A percentile compares a stretch with the other conserved stretches of the same genome.
Conservation (phyloP, 140 eudicot species). For the Bidens hawaiensis region DNA sequence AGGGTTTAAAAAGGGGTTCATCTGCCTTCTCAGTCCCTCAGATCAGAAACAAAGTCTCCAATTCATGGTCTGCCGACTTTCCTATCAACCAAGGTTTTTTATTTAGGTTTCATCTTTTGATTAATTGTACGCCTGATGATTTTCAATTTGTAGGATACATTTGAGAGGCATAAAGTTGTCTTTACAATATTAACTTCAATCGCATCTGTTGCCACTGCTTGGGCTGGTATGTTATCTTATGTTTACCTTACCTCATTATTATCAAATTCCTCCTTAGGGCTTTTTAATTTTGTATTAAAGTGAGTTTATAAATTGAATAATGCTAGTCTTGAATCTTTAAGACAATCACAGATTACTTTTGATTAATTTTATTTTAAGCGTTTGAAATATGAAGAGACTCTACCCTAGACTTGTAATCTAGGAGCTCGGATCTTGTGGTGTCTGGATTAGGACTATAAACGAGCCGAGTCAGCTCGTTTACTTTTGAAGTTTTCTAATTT, state of each 20-base stretch:
- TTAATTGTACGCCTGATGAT: conserved; percentile 3
- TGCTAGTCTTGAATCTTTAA: background rate
- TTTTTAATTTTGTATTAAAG: background rate
- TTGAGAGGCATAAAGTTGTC: conserved; percentile 90
- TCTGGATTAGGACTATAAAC: too few species aligned
- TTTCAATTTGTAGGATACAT: conserved; percentile 54
- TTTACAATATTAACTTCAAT: conserved; percentile 72
- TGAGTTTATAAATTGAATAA: background rate
- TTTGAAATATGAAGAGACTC: too few species aligned
- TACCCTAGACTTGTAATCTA: too few species aligned
- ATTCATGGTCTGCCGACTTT: conserved; percentile 75
- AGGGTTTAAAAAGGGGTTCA: conserved; percentile 58
- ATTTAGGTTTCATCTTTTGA: background rate
- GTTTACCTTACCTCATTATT: background rate
- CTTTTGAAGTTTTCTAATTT: too few species aligned
- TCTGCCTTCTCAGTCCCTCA: conserved; percentile 43
- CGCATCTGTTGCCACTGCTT: conserved; percentile 78
- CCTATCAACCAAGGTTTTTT: conserved; percentile 64
- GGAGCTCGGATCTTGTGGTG: background rate
- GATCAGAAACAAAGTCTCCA: conserved; percentile 48
- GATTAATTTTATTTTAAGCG: too few species aligned
- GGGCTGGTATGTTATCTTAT: conserved; percentile 71
- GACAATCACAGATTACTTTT: background rate
- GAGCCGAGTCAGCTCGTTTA: too few species aligned
- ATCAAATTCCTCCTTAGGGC: background rate